These are phyloP conservation scores for Coprinopsis cinerea DNA, from an alignment of 768 basidiomycete species.

Conservation along the genomic window DNA sequence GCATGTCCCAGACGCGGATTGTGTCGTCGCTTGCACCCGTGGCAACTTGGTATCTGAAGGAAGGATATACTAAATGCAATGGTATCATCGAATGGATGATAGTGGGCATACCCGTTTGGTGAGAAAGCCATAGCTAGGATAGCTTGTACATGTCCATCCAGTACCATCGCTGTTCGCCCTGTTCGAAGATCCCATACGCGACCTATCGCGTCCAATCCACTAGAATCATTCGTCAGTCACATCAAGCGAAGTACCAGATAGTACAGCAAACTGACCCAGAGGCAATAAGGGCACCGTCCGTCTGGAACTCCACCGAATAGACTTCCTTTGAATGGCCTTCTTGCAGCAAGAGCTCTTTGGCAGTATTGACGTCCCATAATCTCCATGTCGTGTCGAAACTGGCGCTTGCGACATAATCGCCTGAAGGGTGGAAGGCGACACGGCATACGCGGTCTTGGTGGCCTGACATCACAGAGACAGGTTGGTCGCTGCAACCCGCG, in stretches of 20 bases:
- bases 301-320: constrained; percentile 92
- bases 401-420: constrained; percentile 88
- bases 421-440: constrained; percentile 95
- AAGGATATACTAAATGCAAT: too few species aligned
- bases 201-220: constrained; percentile 94
- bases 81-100: constrained; percentile 32
- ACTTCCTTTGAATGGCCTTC: constrained; percentile 98
- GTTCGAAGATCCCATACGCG: constrained; percentile 96
- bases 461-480: constrained; percentile 81
- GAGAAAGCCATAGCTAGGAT: constrained; percentile 91
- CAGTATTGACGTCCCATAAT: constrained; percentile 85
- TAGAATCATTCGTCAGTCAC: constrained; percentile 23
- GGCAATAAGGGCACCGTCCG: constrained; percentile 87
- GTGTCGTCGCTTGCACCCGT: constrained; percentile 97
- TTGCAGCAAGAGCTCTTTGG: constrained; percentile 81
- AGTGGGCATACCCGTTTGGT: constrained; percentile 96
- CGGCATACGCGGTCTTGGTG: constrained; percentile 90
- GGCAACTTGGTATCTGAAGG: constrained; percentile 93
- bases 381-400: constrained; percentile 98
- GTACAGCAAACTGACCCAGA: constrained; percentile 63
- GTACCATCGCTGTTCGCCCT: constrained; percentile 94
- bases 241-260: neutral
- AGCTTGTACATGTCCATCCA: constrained; percentile 93
- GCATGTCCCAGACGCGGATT: constrained; percentile 97
- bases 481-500: constrained; percentile 57